phyloP scores from a whole-genome alignment of 108 stramenopile genomes.

The Ochromonas danica region DNA sequence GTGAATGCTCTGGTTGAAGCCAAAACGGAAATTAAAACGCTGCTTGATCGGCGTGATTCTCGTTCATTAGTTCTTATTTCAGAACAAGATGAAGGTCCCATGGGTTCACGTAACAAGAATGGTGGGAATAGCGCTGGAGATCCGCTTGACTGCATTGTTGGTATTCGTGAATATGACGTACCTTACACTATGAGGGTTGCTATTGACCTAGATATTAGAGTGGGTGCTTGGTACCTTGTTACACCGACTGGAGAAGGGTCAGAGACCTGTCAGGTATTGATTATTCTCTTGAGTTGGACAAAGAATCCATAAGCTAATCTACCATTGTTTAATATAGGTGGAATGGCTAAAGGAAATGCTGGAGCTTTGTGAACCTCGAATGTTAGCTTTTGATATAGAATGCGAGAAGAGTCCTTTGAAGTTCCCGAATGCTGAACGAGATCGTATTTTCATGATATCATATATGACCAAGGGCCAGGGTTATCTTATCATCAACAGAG shows the following conservation, averaged over 20 bases:
- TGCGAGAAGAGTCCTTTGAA: conserved; percentile 97
- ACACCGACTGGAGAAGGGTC: conserved; percentile 62
- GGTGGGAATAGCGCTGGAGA: conserved; percentile 50
- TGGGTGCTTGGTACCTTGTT: conserved; percentile 93
- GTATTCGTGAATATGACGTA: conserved; percentile 95
- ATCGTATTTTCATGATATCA: conserved; percentile 96
- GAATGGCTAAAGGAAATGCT: conserved; percentile 73
- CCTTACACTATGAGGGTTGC: conserved; percentile 84
- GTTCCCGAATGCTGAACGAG: conserved; percentile 89
- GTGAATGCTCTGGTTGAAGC: conserved; percentile 63
- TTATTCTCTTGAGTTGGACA: too few species aligned
- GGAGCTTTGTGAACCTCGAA: conserved; percentile 82
- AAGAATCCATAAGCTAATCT: too few species aligned
- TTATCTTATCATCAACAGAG: conserved; percentile 71
- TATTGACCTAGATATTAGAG: conserved; percentile 85
- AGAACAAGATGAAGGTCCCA: neutral
- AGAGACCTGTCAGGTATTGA: neutral
- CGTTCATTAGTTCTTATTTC: conserved; percentile 40
- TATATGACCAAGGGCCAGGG: conserved; percentile 95
- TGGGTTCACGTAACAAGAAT: conserved; percentile 33
- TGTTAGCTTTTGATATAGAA: conserved; percentile 97
- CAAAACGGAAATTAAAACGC: conserved; percentile 32
- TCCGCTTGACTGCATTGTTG: conserved; percentile 64
- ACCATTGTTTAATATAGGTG: too few species aligned
- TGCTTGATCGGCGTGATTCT: conserved; percentile 35